phyloP scores from a whole-genome alignment of 2,329 filamentous ascomycete genomes.

The Coniochaeta sp. region DNA sequence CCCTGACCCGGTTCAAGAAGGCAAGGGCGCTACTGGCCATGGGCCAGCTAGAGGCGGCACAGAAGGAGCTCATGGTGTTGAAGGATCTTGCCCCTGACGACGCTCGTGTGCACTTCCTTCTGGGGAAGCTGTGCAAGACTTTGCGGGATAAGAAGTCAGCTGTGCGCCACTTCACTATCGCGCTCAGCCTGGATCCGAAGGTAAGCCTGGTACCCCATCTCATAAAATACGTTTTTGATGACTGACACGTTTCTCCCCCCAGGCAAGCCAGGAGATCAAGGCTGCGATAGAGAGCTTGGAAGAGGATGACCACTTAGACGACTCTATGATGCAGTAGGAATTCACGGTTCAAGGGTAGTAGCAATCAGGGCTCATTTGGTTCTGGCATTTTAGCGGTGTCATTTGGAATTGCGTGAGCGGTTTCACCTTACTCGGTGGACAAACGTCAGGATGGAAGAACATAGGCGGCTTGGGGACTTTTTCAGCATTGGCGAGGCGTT shows the following conservation, averaged over 20 bases:
- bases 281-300: constrained; percentile 92
- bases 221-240: not conserved
- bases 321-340: constrained; percentile 53
- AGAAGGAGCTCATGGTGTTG: constrained; percentile 77
- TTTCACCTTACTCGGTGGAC: not conserved
- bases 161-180: constrained; percentile 91
- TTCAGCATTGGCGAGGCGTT: not conserved
- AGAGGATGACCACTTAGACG: constrained; percentile 65
- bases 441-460: not conserved
- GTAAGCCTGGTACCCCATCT: constrained; percentile 38
- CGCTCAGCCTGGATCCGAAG: constrained; percentile 93
- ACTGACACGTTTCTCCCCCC: constrained; percentile 13
- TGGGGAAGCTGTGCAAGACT: constrained; percentile 75
- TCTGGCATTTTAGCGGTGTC: not conserved
- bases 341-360: constrained; percentile 2
- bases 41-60: constrained; percentile 61
- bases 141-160: constrained; percentile 69
- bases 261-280: constrained; percentile 93
- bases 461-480: not conserved
- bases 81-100: constrained; percentile 91
- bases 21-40: constrained; percentile 79
- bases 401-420: not conserved
- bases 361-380: not conserved
- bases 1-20: constrained; percentile 87
- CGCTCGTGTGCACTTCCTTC: constrained; percentile 89